Evolutionary conservation across 148 eudicot genomes (phyloP).

Genomic region (Cornus kousa): DNA sequence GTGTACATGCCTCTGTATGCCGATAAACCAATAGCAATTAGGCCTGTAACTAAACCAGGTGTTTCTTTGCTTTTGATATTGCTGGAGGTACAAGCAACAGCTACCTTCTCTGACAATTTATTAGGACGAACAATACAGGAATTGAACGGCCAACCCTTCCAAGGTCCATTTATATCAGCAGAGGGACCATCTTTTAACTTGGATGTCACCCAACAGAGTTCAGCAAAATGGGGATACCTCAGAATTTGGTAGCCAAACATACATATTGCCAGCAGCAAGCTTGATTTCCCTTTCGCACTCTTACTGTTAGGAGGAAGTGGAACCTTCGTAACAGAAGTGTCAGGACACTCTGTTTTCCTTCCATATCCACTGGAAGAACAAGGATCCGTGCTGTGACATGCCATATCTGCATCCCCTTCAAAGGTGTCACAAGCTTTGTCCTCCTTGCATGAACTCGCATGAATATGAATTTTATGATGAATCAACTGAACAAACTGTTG

Average conservation of each 20-base stretch:
- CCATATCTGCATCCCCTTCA: slow-evolving; percentile 26
- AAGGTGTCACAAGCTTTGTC: slow-evolving; percentile 18
- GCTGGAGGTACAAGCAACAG: slow-evolving; percentile 39
- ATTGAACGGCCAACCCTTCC: slow-evolving; percentile 99
- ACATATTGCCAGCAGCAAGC: slow-evolving; percentile 54
- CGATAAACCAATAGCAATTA: slow-evolving; percentile 79
- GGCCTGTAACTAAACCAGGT: slow-evolving; percentile 71
- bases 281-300: slow-evolving; percentile 59
- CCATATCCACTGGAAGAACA: slow-evolving; percentile 29
- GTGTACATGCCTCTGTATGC: slow-evolving; percentile 80
- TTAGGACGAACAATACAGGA: slow-evolving; percentile 78
- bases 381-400: slow-evolving; percentile 19
- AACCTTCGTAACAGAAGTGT: slow-evolving; percentile 27
- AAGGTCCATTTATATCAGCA: slow-evolving; percentile 67
- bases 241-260: slow-evolving; percentile 81
- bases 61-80: slow-evolving; percentile 46
- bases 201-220: slow-evolving; percentile 96
- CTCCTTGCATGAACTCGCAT: slow-evolving; percentile 18
- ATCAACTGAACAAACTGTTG: slow-evolving; percentile 69
- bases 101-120: slow-evolving; percentile 35
- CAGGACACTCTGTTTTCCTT: slow-evolving; percentile 21
- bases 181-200: slow-evolving; percentile 87
- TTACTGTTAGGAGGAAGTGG: slow-evolving; percentile 25
- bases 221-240: slow-evolving; percentile 89
- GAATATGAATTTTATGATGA: slow-evolving; percentile 45